Evolutionary conservation across 805 yeast species (phyloP), one percentile per base, ranked within the genome.

Genomic region (Jamesozyma hellenica): DNA sequence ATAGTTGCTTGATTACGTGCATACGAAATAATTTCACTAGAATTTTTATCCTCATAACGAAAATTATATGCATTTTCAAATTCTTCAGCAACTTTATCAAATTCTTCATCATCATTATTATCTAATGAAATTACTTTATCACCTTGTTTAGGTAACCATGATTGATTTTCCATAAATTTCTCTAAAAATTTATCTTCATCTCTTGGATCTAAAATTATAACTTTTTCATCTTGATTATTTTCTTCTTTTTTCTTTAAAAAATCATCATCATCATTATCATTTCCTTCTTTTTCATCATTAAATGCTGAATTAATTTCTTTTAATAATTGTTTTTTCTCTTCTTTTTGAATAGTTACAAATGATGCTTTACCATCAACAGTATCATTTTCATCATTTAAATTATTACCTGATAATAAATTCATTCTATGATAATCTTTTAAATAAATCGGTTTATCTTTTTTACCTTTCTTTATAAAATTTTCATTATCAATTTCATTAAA

Each of bases 41-140:
- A 74, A 48, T 78, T 76, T 13, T 95, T 87, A 53, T 88, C 96
- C 63, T 92, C 98, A 58, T 74, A 92, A 58, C 98, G 74, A 70
- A 90, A 90, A 55, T 92, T 92, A 64, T 88, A 90, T 0, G 95
- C 96, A 46, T 77, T 77, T 61, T 92, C 98, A 52, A 85, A 87
- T 53, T 76, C 68, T 51, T 92, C 98, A 5, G 82, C 96, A 2
- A 94, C 92, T 32, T 85, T 83, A 36, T 90, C 96, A 54, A 88
- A 88, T 40, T 83, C 92, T 35, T 81, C 90, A 51, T 86, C 94
- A 42, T 79, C 86, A 40, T 60, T 55, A 34, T 52, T 49, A 23
- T 69, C 82, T 51, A 73, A 56, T 39, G 72, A 56, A 27, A 77
- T 66, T 4, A 69, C 69, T 48, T 73, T 74, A 47, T 80, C 85